These are phyloP conservation scores for Hypoxylon fuscum DNA, from an alignment of 495 filamentous ascomycete genomes.

Conservation along the genomic window DNA sequence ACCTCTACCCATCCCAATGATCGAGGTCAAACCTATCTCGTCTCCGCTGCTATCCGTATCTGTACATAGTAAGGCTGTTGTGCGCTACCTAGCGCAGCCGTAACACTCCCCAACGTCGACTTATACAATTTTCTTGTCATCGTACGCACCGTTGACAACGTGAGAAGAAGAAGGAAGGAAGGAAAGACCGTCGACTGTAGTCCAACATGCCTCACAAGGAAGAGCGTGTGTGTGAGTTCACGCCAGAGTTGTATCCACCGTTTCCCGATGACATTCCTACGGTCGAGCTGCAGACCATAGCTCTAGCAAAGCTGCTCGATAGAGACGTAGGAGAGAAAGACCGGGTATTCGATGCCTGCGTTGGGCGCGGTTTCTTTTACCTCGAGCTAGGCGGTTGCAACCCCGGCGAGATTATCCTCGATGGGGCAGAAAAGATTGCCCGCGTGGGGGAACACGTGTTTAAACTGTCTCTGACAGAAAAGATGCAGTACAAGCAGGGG, in stretches of 20 bases:
- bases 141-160: too few species aligned
- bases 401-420: slow-evolving; percentile 51
- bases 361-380: slow-evolving; percentile 71
- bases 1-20: slow-evolving; percentile 13
- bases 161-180: too few species aligned
- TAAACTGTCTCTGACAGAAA: slow-evolving; percentile 60
- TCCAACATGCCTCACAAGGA: slow-evolving; percentile 37
- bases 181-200: too few species aligned
- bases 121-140: too few species aligned
- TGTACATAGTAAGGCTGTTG: too few species aligned
- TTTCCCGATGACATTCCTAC: slow-evolving; percentile 64
- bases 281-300: slow-evolving; percentile 64
- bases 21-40: not conserved
- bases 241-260: slow-evolving; percentile 52
- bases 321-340: slow-evolving; percentile 50
- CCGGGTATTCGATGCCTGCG: slow-evolving; percentile 58
- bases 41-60: not conserved
- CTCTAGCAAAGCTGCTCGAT: slow-evolving; percentile 58
- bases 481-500: slow-evolving; percentile 59
- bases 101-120: too few species aligned
- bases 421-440: slow-evolving; percentile 59
- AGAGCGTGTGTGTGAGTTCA: slow-evolving; percentile 35
- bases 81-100: too few species aligned
- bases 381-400: slow-evolving; percentile 59
- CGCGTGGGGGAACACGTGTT: slow-evolving; percentile 57